Conservation (phyloP, 495 filamentous ascomycete species). For the Venustampulla echinocandica region DNA sequence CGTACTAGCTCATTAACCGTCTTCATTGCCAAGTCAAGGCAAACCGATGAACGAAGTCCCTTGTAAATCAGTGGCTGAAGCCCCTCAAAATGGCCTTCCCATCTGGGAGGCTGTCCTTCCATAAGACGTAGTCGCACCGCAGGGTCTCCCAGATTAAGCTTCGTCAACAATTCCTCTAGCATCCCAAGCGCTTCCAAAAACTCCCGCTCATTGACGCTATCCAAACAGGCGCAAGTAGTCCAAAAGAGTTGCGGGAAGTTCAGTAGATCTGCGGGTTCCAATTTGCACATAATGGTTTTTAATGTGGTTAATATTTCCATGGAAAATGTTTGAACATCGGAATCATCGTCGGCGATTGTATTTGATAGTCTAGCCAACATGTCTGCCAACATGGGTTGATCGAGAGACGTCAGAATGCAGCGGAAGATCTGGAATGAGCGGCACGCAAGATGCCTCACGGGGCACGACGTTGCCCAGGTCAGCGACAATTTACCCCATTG, state of each 20-base stretch:
- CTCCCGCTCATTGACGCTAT: slow-evolving; percentile 91
- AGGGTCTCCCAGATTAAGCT: slow-evolving; percentile 70
- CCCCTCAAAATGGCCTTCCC: slow-evolving; percentile 86
- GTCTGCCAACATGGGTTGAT: slow-evolving; percentile 87
- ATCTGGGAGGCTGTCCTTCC: slow-evolving; percentile 71
- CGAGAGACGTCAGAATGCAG: slow-evolving; percentile 80
- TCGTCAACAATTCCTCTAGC: slow-evolving; percentile 78
- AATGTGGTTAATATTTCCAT: slow-evolving; percentile 95
- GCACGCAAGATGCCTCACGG: slow-evolving; percentile 91
- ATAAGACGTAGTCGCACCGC: slow-evolving; percentile 58
- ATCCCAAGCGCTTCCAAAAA: slow-evolving; percentile 87
- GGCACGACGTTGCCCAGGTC: slow-evolving; percentile 92
- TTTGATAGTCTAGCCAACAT: slow-evolving; percentile 93
- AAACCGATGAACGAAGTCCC: slow-evolving; percentile 78
- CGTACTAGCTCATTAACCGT: slow-evolving; percentile 68
- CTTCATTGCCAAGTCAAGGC: slow-evolving; percentile 65
- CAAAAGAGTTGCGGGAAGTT: slow-evolving; percentile 93
- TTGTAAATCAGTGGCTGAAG: slow-evolving; percentile 82
- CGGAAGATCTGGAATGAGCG: slow-evolving; percentile 96
- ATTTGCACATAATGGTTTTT: slow-evolving; percentile 75
- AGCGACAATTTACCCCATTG: slow-evolving; percentile 84
- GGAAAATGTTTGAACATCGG: slow-evolving; percentile 89
- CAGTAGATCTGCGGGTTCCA: slow-evolving; percentile 70
- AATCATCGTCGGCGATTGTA: slow-evolving; percentile 87
- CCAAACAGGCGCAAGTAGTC: slow-evolving; percentile 91